phyloP scores from a whole-genome alignment of 257 asterid species.

The Rauvolfia tetraphylla region DNA sequence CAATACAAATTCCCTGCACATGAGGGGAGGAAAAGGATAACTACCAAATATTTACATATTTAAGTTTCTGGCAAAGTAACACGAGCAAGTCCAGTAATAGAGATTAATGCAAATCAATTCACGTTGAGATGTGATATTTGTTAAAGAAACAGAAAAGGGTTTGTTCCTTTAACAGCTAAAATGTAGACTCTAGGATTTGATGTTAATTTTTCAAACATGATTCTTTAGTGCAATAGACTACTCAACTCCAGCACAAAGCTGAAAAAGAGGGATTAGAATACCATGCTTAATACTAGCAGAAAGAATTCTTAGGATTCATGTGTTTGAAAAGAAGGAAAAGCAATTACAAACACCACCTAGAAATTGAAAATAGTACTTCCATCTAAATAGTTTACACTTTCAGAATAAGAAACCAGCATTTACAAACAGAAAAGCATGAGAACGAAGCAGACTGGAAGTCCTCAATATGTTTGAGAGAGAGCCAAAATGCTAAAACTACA shows the following conservation, averaged over 20 bases:
- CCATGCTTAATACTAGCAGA: neutral
- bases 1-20: conserved; percentile 51
- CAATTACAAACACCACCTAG: too few species aligned
- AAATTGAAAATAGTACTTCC: neutral
- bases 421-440: neutral
- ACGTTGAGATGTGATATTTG: neutral
- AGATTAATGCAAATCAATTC: neutral
- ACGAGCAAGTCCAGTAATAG: neutral
- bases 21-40: conserved; percentile 18
- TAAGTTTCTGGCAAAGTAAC: neutral
- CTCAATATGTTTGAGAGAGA: neutral
- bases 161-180: neutral
- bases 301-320: neutral
- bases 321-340: too few species aligned
- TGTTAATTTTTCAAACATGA: neutral
- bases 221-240: neutral
- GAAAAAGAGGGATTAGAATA: neutral
- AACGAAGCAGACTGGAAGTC: neutral
- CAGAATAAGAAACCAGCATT: neutral
- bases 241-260: neutral
- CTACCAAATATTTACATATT: neutral
- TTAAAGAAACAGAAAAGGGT: conserved; percentile 1
- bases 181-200: too few species aligned
- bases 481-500: neutral
- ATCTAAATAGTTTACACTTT: neutral